Evolutionary conservation across 208 protist species (phyloP).

Genomic region (Crithidia thermophila): DNA sequence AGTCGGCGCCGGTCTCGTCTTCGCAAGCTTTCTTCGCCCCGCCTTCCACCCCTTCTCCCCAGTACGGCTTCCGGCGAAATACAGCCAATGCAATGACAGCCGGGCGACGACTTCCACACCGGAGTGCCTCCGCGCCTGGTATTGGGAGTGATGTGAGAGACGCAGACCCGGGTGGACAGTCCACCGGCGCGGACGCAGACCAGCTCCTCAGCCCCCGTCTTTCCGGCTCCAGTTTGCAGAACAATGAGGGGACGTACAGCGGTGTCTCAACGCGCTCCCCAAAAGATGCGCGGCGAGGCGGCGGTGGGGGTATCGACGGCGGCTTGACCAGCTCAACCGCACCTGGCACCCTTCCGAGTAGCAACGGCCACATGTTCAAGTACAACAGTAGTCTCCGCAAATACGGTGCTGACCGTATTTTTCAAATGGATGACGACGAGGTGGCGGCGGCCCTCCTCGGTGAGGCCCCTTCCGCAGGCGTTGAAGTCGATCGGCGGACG

Average conservation of each 20-base stretch:
- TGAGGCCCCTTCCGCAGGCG: background rate
- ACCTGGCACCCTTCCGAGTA: conserved; percentile 15
- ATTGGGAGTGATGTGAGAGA: background rate
- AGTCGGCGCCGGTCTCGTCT: conserved; percentile 1
- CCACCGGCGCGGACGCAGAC: background rate
- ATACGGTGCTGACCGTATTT: conserved; percentile 7
- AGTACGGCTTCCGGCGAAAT: conserved; percentile 34
- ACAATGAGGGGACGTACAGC: background rate
- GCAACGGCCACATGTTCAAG: conserved; percentile 12
- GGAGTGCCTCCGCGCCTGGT: conserved; percentile 18
- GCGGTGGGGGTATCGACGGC: background rate
- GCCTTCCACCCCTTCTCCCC: conserved; percentile 34
- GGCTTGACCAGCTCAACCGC: background rate
- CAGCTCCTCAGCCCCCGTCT: background rate
- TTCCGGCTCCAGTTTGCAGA: background rate
- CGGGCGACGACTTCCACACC: conserved; percentile 26
- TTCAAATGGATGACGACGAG: conserved; percentile 17
- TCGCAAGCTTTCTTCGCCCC: conserved; percentile 18
- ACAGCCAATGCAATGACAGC: conserved; percentile 30
- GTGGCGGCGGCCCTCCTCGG: conserved; percentile 4
- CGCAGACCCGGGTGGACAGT: background rate
- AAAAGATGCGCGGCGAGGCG: conserved; percentile 4
- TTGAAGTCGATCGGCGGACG: conserved; percentile 14
- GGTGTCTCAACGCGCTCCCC: background rate
- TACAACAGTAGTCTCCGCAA: conserved; percentile 2